Conservation (phyloP, 495 filamentous ascomycete genomes). For the Collariella sp. region DNA sequence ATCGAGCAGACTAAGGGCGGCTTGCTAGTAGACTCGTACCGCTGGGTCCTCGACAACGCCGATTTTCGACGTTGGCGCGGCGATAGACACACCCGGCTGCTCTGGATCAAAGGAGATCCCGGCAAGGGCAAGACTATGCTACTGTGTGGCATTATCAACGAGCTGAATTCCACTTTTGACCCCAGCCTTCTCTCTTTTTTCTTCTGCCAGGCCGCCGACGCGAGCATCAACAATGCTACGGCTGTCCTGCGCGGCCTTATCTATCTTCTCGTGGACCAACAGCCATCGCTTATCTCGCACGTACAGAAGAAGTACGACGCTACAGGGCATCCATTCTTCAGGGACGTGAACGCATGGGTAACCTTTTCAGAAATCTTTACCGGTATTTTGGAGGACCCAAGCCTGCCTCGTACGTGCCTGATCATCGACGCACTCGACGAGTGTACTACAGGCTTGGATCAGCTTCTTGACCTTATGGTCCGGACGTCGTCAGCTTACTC, state of each 20-base stretch:
- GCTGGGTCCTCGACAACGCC: conserved; percentile 35
- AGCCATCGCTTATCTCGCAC: conserved; percentile 28
- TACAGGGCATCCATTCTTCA: conserved; percentile 23
- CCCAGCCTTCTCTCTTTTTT: conserved; percentile 30
- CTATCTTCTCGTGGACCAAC: conserved; percentile 22
- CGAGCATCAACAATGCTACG: conserved; percentile 24
- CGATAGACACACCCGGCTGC: conserved; percentile 23
- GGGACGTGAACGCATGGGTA: conserved; percentile 25
- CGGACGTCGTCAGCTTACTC: conserved; percentile 13
- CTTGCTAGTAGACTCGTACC: conserved; percentile 34
- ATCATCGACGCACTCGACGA: conserved; percentile 47
- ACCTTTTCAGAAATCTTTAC: conserved; percentile 26
- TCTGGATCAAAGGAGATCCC: conserved; percentile 7
- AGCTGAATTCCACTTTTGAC: conserved; percentile 17
- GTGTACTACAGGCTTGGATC: conserved; percentile 22
- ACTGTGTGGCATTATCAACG: conserved; percentile 35
- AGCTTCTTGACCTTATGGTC: conserved; percentile 30
- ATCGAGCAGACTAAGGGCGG: conserved; percentile 34
- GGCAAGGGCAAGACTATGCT: conserved; percentile 48
- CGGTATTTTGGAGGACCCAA: conserved; percentile 26
- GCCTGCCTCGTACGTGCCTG: conserved; percentile 19
- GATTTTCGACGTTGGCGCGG: conserved; percentile 31
- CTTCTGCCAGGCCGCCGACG: conserved; percentile 37
- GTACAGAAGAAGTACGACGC: conserved; percentile 24
- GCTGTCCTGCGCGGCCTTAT: conserved; percentile 31